Conservation (phyloP, 1,284 basidiomycete species). For the Trichosporon sp. region DNA sequence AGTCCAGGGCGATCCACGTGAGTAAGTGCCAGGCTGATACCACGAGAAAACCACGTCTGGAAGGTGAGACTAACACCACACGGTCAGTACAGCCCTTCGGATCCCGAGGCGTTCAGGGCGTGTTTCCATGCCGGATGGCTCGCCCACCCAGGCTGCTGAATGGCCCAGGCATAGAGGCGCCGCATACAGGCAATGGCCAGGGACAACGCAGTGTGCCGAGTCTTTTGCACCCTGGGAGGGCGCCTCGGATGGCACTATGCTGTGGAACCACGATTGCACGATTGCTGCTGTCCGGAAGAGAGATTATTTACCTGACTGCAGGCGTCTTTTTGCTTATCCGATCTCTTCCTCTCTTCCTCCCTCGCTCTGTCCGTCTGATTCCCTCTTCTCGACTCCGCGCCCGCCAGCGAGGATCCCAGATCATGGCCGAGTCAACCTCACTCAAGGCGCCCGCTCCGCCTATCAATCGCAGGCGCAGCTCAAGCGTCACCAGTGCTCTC, state of each 20-base stretch:
- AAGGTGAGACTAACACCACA: background rate
- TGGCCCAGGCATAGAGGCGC: too few relatives aligned
- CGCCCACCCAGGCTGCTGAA: too few relatives aligned
- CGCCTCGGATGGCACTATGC: background rate
- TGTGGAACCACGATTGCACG: background rate
- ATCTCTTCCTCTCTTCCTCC: background rate
- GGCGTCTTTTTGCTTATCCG: background rate
- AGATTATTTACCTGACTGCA: background rate
- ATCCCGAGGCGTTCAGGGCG: background rate
- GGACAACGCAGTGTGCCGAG: too few relatives aligned
- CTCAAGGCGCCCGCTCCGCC: background rate
- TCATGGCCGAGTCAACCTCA: background rate
- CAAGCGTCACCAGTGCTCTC: constrained; percentile 36
- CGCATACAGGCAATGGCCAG: too few relatives aligned
- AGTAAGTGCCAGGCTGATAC: background rate
- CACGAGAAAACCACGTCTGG: background rate
- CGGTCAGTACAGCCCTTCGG: background rate
- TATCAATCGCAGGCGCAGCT: constrained; percentile 27
- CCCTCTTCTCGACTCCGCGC: background rate
- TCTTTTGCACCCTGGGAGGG: too few relatives aligned
- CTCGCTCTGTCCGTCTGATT: too few relatives aligned
- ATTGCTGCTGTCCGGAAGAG: too few relatives aligned
- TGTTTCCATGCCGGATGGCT: background rate
- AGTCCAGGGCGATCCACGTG: background rate
- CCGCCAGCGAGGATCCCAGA: background rate